phyloP scores from a whole-genome alignment of 2,329 filamentous ascomycete species.

The Knoxdaviesia capensis region DNA sequence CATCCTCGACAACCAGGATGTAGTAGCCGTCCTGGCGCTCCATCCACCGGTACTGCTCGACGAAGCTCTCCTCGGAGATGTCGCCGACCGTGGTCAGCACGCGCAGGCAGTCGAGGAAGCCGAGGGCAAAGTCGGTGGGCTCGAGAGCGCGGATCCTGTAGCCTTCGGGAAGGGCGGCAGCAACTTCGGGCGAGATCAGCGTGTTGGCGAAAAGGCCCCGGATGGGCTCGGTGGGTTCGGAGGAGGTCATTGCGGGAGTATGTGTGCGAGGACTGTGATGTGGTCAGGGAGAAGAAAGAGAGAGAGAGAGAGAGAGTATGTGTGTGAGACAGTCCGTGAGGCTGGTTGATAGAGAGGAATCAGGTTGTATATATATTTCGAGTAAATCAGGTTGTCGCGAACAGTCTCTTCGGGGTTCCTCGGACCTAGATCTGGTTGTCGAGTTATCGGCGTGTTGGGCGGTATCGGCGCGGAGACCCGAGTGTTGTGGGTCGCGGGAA shows the following conservation, averaged over 20 bases:
- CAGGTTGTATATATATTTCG: too few relatives aligned
- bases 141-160: constrained; percentile 71
- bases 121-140: constrained; percentile 54
- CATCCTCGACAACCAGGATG: constrained; percentile 68
- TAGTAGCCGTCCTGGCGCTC: constrained; percentile 59
- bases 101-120: constrained; percentile 79
- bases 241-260: background rate
- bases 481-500: too few relatives aligned
- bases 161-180: constrained; percentile 51
- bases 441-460: too few relatives aligned
- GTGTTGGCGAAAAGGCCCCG: constrained; percentile 52
- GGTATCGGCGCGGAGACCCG: too few relatives aligned
- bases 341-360: too few relatives aligned
- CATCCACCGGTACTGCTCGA: constrained; percentile 70
- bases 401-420: too few relatives aligned
- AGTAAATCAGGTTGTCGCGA: too few relatives aligned
- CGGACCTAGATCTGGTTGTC: too few relatives aligned
- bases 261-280: background rate
- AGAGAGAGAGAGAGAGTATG: background rate
- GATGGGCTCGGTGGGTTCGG: background rate
- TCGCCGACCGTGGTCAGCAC: constrained; percentile 89
- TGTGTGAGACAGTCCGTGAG: too few relatives aligned
- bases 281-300: background rate
- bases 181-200: constrained; percentile 60
- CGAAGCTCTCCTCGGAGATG: constrained; percentile 54